Percentiles rank a stretch among this genome's conserved stretches.
Evolutionary conservation across 805 yeast species (phyloP).

Genomic region (Teunomyces atbi): DNA sequence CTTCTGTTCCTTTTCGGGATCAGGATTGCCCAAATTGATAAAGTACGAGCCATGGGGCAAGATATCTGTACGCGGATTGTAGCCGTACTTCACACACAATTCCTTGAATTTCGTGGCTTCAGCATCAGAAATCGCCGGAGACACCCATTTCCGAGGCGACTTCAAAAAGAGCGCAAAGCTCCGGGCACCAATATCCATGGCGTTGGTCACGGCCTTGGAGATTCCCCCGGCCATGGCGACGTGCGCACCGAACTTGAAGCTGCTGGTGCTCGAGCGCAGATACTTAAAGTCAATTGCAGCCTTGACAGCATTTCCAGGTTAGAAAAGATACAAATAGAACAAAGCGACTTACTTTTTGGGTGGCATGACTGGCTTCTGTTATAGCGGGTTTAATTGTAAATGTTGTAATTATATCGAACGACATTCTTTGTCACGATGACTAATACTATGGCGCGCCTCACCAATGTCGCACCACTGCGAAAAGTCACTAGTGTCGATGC

Average conservation of each 20-base stretch:
- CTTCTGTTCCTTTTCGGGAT: slow-evolving; percentile 69
- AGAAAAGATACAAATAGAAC: background rate
- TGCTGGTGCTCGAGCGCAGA: slow-evolving; percentile 42
- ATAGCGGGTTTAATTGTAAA: background rate
- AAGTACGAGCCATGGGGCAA: slow-evolving; percentile 95
- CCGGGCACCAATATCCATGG: slow-evolving; percentile 59
- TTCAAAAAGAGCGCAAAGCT: slow-evolving; percentile 89
- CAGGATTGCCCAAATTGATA: slow-evolving; percentile 91
- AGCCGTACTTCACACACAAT: slow-evolving; percentile 61
- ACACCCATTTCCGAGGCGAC: slow-evolving; percentile 87
- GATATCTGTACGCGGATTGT: slow-evolving; percentile 72
- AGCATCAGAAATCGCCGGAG: slow-evolving; percentile 67
- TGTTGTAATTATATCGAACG: no score
- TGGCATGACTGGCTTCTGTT: slow-evolving; percentile 7
- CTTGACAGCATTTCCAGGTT: slow-evolving; percentile 7
- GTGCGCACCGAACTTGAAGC: slow-evolving; percentile 82
- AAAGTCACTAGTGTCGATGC: background rate
- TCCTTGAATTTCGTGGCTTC: slow-evolving; percentile 67
- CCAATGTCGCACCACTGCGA: background rate
- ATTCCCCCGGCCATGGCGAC: slow-evolving; percentile 83
- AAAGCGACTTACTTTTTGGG: slow-evolving; percentile 11
- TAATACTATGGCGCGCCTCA: background rate
- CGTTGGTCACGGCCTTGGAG: slow-evolving; percentile 63
- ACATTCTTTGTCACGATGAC: background rate
- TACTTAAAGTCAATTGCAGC: slow-evolving; percentile 18